Percentiles rank a stretch among this genome's conserved stretches.
These are phyloP conservation scores for Begonia peltatifolia DNA, from an alignment of 306 rosid genomes.

Conservation along the genomic window DNA sequence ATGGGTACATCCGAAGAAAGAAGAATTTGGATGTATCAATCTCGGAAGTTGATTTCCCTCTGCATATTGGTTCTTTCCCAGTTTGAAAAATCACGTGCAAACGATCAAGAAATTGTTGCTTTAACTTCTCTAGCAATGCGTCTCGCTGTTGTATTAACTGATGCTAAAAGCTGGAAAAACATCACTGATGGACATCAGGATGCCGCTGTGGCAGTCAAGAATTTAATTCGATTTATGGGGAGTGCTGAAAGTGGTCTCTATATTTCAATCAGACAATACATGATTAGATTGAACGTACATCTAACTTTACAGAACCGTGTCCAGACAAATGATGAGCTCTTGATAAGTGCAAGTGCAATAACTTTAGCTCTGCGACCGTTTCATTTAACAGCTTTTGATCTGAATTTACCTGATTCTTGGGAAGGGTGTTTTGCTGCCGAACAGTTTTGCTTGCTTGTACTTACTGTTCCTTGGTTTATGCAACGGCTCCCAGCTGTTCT, in stretches of 20 bases:
- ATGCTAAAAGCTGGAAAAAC: slow-evolving; percentile 66
- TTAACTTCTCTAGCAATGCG: slow-evolving; percentile 66
- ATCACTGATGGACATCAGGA: slow-evolving; percentile 25
- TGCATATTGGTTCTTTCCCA: slow-evolving; percentile 54
- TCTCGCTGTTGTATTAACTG: slow-evolving; percentile 67
- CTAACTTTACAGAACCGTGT: slow-evolving; percentile 21
- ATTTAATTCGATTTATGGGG: slow-evolving; percentile 54
- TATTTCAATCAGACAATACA: slow-evolving; percentile 50
- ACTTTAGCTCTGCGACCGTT: slow-evolving; percentile 82
- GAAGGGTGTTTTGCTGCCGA: slow-evolving; percentile 43
- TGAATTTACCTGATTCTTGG: slow-evolving; percentile 19
- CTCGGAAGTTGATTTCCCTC: slow-evolving; percentile 46
- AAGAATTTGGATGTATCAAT: slow-evolving; percentile 68
- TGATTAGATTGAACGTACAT: slow-evolving; percentile 31
- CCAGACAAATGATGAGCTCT: slow-evolving; percentile 45
- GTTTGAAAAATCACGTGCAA: slow-evolving; percentile 28
- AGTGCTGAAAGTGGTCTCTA: slow-evolving; percentile 50
- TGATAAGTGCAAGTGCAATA: slow-evolving; percentile 74
- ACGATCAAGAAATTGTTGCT: slow-evolving; percentile 33
- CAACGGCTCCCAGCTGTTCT: slow-evolving; percentile 67
- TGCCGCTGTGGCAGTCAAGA: slow-evolving; percentile 48
- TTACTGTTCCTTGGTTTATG: slow-evolving; percentile 70
- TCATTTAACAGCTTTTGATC: slow-evolving; percentile 28
- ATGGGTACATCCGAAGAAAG: slow-evolving; percentile 63
- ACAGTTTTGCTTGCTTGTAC: slow-evolving; percentile 41